phyloP scores from a whole-genome alignment of 352 stramenopile genomes.

The Globisporangium paddicum region DNA sequence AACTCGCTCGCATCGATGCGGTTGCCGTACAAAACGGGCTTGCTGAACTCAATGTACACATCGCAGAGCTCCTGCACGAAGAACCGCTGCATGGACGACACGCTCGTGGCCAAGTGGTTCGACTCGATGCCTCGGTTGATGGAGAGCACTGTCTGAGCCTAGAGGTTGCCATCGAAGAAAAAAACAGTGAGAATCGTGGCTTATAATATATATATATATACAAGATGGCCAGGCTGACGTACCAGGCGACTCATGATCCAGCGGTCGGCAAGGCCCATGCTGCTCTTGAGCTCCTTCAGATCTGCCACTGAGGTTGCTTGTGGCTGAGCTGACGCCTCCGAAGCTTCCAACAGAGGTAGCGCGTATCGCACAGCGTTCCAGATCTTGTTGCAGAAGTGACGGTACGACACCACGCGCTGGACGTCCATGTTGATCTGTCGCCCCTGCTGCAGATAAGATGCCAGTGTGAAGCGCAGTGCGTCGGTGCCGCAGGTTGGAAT shows the following conservation, averaged over 20 bases:
- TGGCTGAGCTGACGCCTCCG: background rate
- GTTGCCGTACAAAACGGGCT: slow-evolving; percentile 76
- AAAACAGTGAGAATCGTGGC: background rate
- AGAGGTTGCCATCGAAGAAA: background rate
- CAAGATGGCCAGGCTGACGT: slow-evolving; percentile 5
- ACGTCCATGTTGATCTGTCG: slow-evolving; percentile 89
- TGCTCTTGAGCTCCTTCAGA: slow-evolving; percentile 23
- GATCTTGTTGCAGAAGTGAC: slow-evolving; percentile 89
- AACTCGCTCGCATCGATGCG: slow-evolving; percentile 33
- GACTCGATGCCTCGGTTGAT: slow-evolving; percentile 63
- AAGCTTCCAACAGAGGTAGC: slow-evolving; percentile 46
- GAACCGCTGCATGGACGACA: slow-evolving; percentile 70
- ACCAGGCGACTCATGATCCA: slow-evolving; percentile 87
- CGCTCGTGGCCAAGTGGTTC: slow-evolving; percentile 66
- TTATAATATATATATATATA: background rate
- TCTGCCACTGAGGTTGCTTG: slow-evolving; percentile 7
- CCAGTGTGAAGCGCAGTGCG: slow-evolving; percentile 96
- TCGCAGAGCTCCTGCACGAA: slow-evolving; percentile 87
- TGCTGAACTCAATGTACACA: slow-evolving; percentile 88
- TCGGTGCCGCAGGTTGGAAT: slow-evolving; percentile 98
- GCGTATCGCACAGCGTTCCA: slow-evolving; percentile 85
- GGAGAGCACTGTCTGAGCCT: slow-evolving; percentile 50
- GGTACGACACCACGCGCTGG: slow-evolving; percentile 76
- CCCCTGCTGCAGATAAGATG: slow-evolving; percentile 91
- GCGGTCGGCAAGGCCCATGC: slow-evolving; percentile 62